Percentiles rank a stretch among this genome's conserved stretches.
Conservation (phyloP, 306 rosid species). For the Malus orientalis region DNA sequence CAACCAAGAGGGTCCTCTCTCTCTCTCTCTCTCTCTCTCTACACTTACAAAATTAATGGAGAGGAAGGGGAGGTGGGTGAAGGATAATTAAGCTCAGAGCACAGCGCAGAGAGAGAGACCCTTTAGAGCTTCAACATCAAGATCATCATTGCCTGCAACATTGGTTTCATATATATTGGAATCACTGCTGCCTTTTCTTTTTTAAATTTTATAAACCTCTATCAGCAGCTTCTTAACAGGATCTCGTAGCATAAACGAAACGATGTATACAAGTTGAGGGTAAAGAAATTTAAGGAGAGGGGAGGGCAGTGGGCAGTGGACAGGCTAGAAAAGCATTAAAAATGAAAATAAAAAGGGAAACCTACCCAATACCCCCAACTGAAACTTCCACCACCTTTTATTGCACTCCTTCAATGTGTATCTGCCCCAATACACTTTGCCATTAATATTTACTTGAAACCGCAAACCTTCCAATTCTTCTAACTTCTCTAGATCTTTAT, state of each 20-base stretch:
- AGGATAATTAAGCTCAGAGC: slow-evolving; percentile 44
- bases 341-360: slow-evolving; percentile 48
- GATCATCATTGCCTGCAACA: slow-evolving; percentile 69
- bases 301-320: slow-evolving; percentile 7
- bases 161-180: slow-evolving; percentile 42
- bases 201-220: no score
- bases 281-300: slow-evolving; percentile 22
- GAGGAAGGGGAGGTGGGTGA: slow-evolving; percentile 55
- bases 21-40: slow-evolving; percentile 18
- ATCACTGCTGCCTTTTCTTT: no score
- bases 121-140: slow-evolving; percentile 45
- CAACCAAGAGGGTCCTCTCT: not conserved
- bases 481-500: not conserved
- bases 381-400: slow-evolving; percentile 43
- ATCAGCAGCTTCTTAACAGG: no score
- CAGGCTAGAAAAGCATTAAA: slow-evolving; percentile 44
- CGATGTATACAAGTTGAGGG: not conserved
- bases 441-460: slow-evolving; percentile 42
- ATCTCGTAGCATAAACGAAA: no score
- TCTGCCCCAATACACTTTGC: slow-evolving; percentile 57
- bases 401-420: slow-evolving; percentile 67
- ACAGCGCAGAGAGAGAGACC: not conserved
- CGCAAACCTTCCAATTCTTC: slow-evolving; percentile 14
- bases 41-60: slow-evolving; percentile 32
- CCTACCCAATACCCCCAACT: slow-evolving; percentile 61